Conservation (phyloP, 371 early-diverging fungal genomes). For the Nematocida ausubeli region DNA sequence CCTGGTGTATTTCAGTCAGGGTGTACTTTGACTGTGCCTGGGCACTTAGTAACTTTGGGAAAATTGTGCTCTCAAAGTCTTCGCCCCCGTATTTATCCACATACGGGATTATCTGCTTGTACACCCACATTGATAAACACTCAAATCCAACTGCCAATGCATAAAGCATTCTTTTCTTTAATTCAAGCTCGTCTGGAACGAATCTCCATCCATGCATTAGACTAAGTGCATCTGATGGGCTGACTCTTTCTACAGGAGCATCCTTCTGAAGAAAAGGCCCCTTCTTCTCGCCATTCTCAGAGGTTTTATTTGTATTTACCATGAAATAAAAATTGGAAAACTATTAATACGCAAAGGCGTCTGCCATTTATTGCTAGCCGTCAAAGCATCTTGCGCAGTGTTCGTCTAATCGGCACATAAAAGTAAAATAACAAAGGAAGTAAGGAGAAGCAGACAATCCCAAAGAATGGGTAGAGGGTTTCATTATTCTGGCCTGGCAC, state of each 20-base stretch:
- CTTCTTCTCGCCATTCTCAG: neutral
- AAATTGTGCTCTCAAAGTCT: constrained; percentile 41
- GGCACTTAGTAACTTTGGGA: constrained; percentile 26
- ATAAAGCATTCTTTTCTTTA: constrained; percentile 45
- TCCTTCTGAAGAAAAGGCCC: constrained; percentile 14
- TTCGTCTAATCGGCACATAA: constrained; percentile 9
- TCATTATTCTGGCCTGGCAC: constrained; percentile 57
- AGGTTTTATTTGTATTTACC: constrained; percentile 10
- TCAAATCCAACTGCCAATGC: constrained; percentile 45
- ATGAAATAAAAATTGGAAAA: constrained; percentile 46
- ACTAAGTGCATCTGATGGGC: constrained; percentile 14
- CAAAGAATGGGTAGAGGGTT: constrained; percentile 49
- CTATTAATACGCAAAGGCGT: neutral
- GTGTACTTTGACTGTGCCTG: constrained; percentile 14
- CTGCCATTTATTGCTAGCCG: neutral
- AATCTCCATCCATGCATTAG: constrained; percentile 50
- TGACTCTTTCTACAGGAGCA: constrained; percentile 6
- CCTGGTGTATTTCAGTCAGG: constrained; percentile 26
- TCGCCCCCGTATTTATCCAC: constrained; percentile 29
- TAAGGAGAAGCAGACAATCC: constrained; percentile 19
- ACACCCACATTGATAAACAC: constrained; percentile 43
- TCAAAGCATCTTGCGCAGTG: neutral
- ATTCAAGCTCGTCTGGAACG: constrained; percentile 31
- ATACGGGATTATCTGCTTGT: constrained; percentile 51
- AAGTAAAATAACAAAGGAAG: constrained; percentile 40